Evolutionary conservation across 257 asterid genomes (phyloP).

Genomic region (Salvia rosmarinus): DNA sequence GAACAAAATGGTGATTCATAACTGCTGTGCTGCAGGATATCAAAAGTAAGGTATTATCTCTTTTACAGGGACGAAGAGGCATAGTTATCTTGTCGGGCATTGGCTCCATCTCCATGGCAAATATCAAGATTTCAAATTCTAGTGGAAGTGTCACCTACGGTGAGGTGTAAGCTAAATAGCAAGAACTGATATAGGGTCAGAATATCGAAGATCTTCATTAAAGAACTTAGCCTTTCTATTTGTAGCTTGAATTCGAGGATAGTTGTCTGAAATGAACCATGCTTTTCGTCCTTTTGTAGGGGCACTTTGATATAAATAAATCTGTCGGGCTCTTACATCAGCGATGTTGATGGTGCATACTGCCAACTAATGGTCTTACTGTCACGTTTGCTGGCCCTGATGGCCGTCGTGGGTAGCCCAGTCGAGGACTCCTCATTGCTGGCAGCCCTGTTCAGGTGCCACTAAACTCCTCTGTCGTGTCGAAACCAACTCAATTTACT

Average conservation of each 20-base stretch:
- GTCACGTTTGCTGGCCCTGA: conserved; percentile 80
- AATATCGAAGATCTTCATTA: neutral
- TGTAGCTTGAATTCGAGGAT: conserved; percentile 5
- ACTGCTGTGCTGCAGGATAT: conserved; percentile 59
- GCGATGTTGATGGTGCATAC: conserved; percentile 51
- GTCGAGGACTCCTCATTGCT: conserved; percentile 81
- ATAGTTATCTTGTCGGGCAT: conserved; percentile 69
- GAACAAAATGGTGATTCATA: neutral
- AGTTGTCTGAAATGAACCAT: conserved; percentile 12
- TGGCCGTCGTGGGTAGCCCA: conserved; percentile 80
- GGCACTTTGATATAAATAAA: conserved; percentile 76
- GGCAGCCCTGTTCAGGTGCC: conserved; percentile 82
- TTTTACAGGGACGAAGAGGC: conserved; percentile 65
- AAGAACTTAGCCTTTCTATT: neutral
- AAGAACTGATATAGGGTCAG: neutral
- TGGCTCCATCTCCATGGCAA: conserved; percentile 76
- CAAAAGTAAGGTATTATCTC: conserved; percentile 61
- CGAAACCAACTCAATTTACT: neutral
- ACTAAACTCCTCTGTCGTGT: conserved; percentile 14
- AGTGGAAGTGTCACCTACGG: conserved; percentile 82
- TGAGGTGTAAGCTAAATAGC: conserved; percentile 54
- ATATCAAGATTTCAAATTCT: conserved; percentile 62
- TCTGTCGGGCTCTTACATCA: conserved; percentile 71
- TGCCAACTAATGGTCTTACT: conserved; percentile 61
- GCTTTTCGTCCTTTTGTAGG: conserved; percentile 47